A percentile compares a stretch with the other conserved stretches of the same genome.
phyloP scores from a whole-genome alignment of 805 yeast species.

The Wickerhamiella slavikovae region DNA sequence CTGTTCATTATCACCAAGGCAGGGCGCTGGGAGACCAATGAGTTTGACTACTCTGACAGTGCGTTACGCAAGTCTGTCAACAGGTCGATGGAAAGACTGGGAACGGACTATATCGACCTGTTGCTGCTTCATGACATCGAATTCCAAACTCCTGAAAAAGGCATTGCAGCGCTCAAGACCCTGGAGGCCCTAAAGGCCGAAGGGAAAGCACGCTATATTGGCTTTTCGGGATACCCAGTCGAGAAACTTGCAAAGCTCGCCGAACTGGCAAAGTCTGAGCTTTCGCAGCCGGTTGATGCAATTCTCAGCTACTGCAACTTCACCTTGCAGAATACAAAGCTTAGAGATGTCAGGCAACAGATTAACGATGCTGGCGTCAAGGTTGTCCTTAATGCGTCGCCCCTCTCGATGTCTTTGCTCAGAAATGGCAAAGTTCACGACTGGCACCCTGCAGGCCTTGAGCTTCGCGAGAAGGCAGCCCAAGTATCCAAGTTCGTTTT shows the following conservation, averaged over 20 bases:
- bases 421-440: conserved; percentile 42
- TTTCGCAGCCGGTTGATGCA: conserved; percentile 35
- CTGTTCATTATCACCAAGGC: conserved; percentile 70
- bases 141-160: conserved; percentile 37
- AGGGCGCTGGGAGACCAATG: conserved; percentile 48
- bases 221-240: conserved; percentile 78
- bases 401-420: conserved; percentile 70
- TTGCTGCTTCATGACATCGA: conserved; percentile 84
- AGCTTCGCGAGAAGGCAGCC: conserved; percentile 27
- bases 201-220: conserved; percentile 45
- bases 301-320: conserved; percentile 63
- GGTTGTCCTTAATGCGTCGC: conserved; percentile 59
- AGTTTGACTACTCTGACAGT: conserved; percentile 52
- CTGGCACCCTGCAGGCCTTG: conserved; percentile 63
- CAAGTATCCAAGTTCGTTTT: conserved; percentile 28
- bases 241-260: conserved; percentile 29
- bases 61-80: conserved; percentile 40
- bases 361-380: conserved; percentile 34
- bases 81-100: conserved; percentile 46
- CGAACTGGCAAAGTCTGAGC: conserved; percentile 21
- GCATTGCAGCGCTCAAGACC: conserved; percentile 41
- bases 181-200: conserved; percentile 36
- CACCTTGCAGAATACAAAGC: conserved; percentile 52
- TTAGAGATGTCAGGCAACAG: conserved; percentile 27
- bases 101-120: conserved; percentile 52